Evolutionary conservation across 176 grass and related monocot species (phyloP).

Genomic region (Eragrostis nindensis): DNA sequence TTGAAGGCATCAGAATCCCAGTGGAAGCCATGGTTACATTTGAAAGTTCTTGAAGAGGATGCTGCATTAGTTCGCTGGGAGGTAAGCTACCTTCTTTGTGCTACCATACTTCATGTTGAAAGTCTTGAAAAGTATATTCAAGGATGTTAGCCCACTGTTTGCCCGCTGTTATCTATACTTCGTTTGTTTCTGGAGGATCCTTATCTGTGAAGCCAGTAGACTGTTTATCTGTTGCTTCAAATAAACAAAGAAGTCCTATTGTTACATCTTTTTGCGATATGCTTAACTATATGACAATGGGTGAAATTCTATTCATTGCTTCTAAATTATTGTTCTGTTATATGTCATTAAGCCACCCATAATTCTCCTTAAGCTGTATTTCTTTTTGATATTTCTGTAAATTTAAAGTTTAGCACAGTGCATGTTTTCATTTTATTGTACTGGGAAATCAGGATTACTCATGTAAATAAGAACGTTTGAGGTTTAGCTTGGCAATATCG

Average conservation of each 20-base stretch:
- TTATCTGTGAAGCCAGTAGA: background rate
- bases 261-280: background rate
- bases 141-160: background rate
- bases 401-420: background rate
- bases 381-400: background rate
- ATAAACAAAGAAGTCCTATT: background rate
- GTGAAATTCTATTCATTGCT: background rate
- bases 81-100: constrained; percentile 45
- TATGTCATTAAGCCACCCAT: background rate
- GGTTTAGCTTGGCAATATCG: background rate
- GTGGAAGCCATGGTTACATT: constrained; percentile 70
- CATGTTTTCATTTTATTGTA: background rate
- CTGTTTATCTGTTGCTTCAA: background rate
- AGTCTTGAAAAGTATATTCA: too few relatives aligned
- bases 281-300: background rate
- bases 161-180: background rate
- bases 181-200: background rate
- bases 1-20: constrained; percentile 71
- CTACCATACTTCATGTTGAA: background rate
- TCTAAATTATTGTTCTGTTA: background rate
- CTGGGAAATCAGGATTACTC: background rate
- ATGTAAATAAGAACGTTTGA: background rate
- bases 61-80: constrained; percentile 82
- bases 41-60: constrained; percentile 66
- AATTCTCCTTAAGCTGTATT: background rate